Base-by-base conservation (phyloP, 1,284 basidiomycete species). In the Ceratobasidium sp. region DNA sequence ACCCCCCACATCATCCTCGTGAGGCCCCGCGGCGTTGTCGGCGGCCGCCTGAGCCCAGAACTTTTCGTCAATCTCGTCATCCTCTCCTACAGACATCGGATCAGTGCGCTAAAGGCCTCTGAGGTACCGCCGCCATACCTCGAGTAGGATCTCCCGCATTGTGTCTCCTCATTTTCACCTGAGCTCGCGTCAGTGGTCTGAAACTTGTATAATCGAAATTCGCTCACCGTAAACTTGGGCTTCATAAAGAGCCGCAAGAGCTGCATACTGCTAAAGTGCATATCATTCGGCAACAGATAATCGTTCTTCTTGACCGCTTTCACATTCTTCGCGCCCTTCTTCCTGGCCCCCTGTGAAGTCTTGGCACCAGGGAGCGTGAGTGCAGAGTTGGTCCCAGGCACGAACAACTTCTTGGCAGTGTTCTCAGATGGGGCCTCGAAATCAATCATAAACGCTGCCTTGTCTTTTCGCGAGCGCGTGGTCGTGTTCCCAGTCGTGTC, bases 11-110 rank as follows among this genome's bases (percentile, higher is more conserved):
- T 86, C 86, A n/a, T 79, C 81, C 6, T 81, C 85, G 27, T 84
- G 81, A 7, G 86, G 86, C 41, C 85, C 87, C 16, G 86, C 90
- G 16, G 88, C 92, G 80, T 93, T 89, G 74, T 92, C 89, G 0
- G 92, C 92, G 6, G 94, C 95, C 19, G 94, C 93, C 78, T 94
- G 91, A 0, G 95, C 95, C 97, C 97, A 98, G 84, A 96, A 98
- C 76, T 92, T 90, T 81, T 95, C 94, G 80, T 98, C 95, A 29
- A 96, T 90, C 81, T 96, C 95, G 48, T 91, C 94, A 77, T 93
- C 90, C 13, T 85, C 88, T 37, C 75, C 76, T 85, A 85, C 73
- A 73, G 71, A 14, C 49, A 61, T 58, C 7, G 6, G 34, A 37
- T 53, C 24, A 65, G 62, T n/a, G 58, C 14, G 13, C 34, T 59